These are phyloP conservation scores for Talaromyces proteolyticus DNA, from an alignment of 495 filamentous ascomycete genomes.

Conservation along the genomic window DNA sequence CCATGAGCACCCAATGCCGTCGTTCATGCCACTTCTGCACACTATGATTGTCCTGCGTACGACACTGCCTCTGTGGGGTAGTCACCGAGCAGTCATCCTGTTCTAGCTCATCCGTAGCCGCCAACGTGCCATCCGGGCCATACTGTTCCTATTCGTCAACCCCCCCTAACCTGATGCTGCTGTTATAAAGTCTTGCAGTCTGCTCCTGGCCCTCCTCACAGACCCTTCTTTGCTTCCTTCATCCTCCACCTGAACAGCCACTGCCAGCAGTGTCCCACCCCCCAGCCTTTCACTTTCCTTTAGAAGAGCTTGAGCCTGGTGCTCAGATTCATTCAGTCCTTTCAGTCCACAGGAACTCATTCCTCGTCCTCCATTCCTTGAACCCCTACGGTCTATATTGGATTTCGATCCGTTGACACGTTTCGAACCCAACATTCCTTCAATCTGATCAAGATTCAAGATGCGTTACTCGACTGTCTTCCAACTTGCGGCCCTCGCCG, in stretches of 20 bases:
- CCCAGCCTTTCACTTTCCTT: constrained; percentile 2
- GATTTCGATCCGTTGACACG: no score
- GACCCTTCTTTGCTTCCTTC: not conserved
- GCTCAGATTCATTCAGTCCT: not conserved
- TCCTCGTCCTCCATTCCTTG: no score
- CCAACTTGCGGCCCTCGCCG: constrained; percentile 32
- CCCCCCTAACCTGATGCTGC: no score
- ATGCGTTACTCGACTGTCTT: constrained; percentile 41
- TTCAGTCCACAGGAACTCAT: not conserved
- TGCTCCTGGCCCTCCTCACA: not conserved
- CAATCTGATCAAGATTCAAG: constrained; percentile 4
- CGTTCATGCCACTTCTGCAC: no score
- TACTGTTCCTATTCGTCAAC: no score
- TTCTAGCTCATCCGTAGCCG: no score
- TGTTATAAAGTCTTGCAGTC: not conserved
- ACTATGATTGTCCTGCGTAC: no score
- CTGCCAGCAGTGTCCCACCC: not conserved
- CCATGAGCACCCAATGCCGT: no score
- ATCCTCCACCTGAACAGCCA: not conserved
- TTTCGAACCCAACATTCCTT: not conserved
- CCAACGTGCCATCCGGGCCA: no score
- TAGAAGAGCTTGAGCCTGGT: constrained; percentile 1
- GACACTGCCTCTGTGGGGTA: no score
- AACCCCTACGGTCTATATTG: no score
- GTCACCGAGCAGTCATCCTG: no score